Base-by-base conservation (phyloP, 2,329 filamentous ascomycete species). In the Cercospora sp. region DNA sequence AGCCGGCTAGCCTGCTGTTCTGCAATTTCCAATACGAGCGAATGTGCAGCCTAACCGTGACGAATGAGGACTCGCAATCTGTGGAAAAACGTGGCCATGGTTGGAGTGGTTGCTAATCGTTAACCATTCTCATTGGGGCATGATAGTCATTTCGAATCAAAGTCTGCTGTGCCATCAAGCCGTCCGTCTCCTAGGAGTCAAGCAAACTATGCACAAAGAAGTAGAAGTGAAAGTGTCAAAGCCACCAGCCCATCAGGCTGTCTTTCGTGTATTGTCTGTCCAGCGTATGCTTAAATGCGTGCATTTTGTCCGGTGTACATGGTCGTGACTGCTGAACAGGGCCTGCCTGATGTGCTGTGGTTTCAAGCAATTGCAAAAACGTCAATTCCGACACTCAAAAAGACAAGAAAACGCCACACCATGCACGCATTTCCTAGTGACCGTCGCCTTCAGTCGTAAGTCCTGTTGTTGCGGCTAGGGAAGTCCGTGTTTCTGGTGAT, bases 381-480 rank as follows among this genome's bases (percentile, higher is more conserved):
- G 60, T 63, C 66, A 57, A 60, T 63, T 66, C 26, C 57, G 55
- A 67, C 68, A 67, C 64, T 69, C 68, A 68, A 67, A 58, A 64
- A 59, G 26, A 40, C 18, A 30, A 51, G 30, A 51, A 30, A 66
- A 72, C 69, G 67, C 69, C 69, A 68, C 62, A 31, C 62, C 51
- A 69, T 71, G 69, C 69, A 69, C 66, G 66, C 63, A 67, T 69
- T 71, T 71, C 69, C 67, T 69, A 63, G 65, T 65, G 63, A 68
- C 68, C 68, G 33, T 71, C 65, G 66, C 63, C 60, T 64, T 66
- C 69, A 40, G 65, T 68, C 64, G 60, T 65, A 72, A 72, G 68
- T 70, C 63, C 68, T 71, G 70, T 72, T 63, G 45, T 67, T 26
- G 62, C 31, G 62, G 62, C 62, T 31, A 59, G 42, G 61, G 51